Evolutionary conservation across 2,329 filamentous ascomycete genomes (phyloP).

Genomic region (Aspergillus arachidicola): DNA sequence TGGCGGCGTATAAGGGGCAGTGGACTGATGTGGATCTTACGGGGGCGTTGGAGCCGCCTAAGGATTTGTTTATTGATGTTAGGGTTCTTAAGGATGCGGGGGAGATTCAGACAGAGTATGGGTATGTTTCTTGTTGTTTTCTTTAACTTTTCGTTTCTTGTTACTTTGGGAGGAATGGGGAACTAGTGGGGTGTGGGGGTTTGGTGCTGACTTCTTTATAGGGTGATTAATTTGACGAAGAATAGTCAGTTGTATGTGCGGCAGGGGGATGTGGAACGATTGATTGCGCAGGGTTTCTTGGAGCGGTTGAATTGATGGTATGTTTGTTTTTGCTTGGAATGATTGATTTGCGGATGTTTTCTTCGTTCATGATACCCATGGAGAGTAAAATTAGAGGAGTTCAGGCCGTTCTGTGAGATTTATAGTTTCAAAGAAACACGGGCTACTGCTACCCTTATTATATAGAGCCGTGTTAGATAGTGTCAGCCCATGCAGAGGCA

Average conservation of each 20-base stretch:
- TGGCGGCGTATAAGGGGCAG: slow-evolving; percentile 96
- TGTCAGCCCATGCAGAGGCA: background rate
- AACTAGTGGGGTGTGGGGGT: no score
- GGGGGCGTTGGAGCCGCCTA: slow-evolving; percentile 89
- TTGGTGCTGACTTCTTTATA: slow-evolving; percentile 44
- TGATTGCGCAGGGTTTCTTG: slow-evolving; percentile 93
- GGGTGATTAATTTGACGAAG: slow-evolving; percentile 92
- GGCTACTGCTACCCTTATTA: background rate
- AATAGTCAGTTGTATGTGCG: slow-evolving; percentile 98
- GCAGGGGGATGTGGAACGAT: slow-evolving; percentile 89
- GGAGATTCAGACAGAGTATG: slow-evolving; percentile 98
- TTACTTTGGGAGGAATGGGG: background rate
- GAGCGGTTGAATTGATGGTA: slow-evolving; percentile 76
- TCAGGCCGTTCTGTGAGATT: background rate
- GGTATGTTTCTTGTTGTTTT: slow-evolving; percentile 59
- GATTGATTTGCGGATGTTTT: slow-evolving; percentile 6
- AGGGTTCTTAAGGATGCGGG: slow-evolving; percentile 94
- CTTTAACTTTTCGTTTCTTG: background rate
- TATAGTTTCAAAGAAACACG: background rate
- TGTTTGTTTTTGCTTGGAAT: background rate
- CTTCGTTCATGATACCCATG: slow-evolving; percentile 24
- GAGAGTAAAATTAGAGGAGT: background rate
- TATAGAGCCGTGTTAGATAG: background rate
- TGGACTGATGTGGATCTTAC: slow-evolving; percentile 98
- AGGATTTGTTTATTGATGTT: slow-evolving; percentile 95